A percentile compares a stretch with the other conserved stretches of the same genome.
These are phyloP conservation scores for Fusarium sp. DNA, from an alignment of 2,329 filamentous ascomycete genomes.

Conservation along the genomic window DNA sequence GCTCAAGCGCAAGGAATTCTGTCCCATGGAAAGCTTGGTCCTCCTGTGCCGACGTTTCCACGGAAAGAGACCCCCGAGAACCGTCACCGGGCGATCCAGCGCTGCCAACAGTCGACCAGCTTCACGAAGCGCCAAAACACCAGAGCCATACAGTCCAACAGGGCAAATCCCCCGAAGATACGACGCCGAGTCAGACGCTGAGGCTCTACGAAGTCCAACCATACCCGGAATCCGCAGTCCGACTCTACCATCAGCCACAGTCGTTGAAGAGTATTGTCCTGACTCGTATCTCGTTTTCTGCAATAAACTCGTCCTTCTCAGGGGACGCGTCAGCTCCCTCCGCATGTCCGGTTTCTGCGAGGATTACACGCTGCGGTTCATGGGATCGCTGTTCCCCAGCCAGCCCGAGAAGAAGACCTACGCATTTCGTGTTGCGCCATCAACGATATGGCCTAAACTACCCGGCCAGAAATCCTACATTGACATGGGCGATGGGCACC, in stretches of 20 bases:
- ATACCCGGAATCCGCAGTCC: not conserved
- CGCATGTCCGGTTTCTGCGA: conserved; percentile 53
- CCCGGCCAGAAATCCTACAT: conserved; percentile 44
- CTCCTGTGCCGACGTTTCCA: conserved; percentile 52
- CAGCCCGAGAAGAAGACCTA: not conserved
- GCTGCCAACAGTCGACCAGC: conserved; percentile 20
- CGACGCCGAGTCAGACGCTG: not conserved
- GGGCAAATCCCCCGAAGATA: not conserved
- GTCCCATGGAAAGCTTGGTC: conserved; percentile 46
- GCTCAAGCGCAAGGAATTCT: conserved; percentile 24
- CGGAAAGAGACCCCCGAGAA: conserved; percentile 29
- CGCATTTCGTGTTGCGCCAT: conserved; percentile 47
- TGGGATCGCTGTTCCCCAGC: conserved; percentile 44
- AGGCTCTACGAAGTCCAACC: not conserved
- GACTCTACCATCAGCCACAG: not conserved
- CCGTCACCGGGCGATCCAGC: not conserved
- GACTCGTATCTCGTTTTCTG: conserved; percentile 48
- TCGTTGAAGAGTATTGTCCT: conserved; percentile 44
- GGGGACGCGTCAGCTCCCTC: conserved; percentile 46
- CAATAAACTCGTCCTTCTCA: conserved; percentile 46
- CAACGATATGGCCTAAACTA: conserved; percentile 47
- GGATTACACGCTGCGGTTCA: conserved; percentile 44
- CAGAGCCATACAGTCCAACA: conserved; percentile 10
- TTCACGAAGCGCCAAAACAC: conserved; percentile 12
- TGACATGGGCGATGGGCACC: conserved; percentile 38